Base-by-base conservation (phyloP, 1,284 basidiomycete genomes). In the Prillingera fragicola region DNA sequence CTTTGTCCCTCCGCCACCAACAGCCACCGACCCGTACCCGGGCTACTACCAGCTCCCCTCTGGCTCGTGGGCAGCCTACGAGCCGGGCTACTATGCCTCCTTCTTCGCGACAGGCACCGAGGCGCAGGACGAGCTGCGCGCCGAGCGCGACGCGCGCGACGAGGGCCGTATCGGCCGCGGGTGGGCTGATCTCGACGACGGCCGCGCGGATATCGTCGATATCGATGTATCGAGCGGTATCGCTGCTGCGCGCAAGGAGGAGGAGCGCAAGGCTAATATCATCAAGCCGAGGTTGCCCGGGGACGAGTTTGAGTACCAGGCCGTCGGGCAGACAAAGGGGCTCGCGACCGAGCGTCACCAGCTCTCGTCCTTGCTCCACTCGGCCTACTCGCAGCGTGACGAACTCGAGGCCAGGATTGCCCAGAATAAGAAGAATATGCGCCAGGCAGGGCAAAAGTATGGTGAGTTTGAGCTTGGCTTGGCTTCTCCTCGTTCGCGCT, bases 21-120 rank as follows among this genome's bases (percentile, higher is more conserved):
- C 80, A 4, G 75, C 79, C 1, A 73, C 75, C 17, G 88, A 91
- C 62, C 79, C 80, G 15, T 89, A 90, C 66, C 88, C 88, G 2
- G 88, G 88, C 3, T 92, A 90, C 71, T 91, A 92, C 66, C 80
- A 83, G 51, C 77, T 85, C 21, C 86, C 87, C 0, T 83, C 83
- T 1, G 87, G 87, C 9, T 63, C 75, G 38, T 91, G 87, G 83
- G 82, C 80, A 19, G 80, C 83, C 0, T 78, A 91, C 65, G 86
- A 91, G 43, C 69, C 80, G 1, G 76, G 60, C n/a, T 88, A 85
- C 67, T 91, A 87, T 63, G 75, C 76, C 24, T 78, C 75, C 24
- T 86, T 85, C 70, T 77, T 69, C 50, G 31, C 38, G 6, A 18
- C 41, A 38, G 18, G 23, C 25, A 17, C n/a, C 28, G 21, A 24